Percentiles rank a stretch among this genome's conserved stretches.
Conservation (phyloP, 768 basidiomycete species). For the Russula virescens region DNA sequence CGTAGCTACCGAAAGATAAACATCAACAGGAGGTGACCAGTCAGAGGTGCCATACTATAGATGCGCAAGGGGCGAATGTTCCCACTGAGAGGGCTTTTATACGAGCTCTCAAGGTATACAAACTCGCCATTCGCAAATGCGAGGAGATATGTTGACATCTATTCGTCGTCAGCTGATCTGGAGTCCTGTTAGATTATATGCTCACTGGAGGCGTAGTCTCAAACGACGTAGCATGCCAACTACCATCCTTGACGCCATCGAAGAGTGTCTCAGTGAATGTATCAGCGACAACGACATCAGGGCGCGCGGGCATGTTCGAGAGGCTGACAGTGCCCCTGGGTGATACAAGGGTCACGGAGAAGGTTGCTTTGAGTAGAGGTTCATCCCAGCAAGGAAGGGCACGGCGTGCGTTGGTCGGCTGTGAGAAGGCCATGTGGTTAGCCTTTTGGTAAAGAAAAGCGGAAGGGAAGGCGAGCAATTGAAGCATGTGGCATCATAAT, state of each 20-base stretch:
- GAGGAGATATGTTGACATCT: slow-evolving; percentile 86
- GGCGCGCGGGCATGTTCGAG: slow-evolving; percentile 78
- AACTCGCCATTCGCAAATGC: slow-evolving; percentile 84
- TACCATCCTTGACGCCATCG: slow-evolving; percentile 31
- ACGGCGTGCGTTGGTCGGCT: slow-evolving; percentile 82
- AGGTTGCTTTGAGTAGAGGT: slow-evolving; percentile 83
- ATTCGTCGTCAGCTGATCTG: neutral
- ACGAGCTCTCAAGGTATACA: slow-evolving; percentile 63
- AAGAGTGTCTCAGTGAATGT: slow-evolving; percentile 18
- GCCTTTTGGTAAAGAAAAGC: neutral
- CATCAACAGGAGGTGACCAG: neutral
- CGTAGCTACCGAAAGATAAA: slow-evolving; percentile 49
- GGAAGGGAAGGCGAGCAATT: neutral
- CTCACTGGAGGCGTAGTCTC: slow-evolving; percentile 65
- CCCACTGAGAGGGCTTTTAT: slow-evolving; percentile 73
- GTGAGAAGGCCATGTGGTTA: neutral
- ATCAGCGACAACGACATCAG: slow-evolving; percentile 41
- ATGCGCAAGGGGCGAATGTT: slow-evolving; percentile 78
- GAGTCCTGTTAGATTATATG: neutral
- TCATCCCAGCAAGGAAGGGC: slow-evolving; percentile 94
- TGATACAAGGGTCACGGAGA: slow-evolving; percentile 73
- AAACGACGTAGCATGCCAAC: slow-evolving; percentile 83
- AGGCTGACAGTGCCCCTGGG: slow-evolving; percentile 67
- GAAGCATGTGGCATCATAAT: neutral
- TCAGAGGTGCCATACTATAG: slow-evolving; percentile 54